A percentile compares a stretch with the other conserved stretches of the same genome.
Evolutionary conservation across 1,139 yeast genomes (phyloP).

Genomic region (Fermentozyma sake): DNA sequence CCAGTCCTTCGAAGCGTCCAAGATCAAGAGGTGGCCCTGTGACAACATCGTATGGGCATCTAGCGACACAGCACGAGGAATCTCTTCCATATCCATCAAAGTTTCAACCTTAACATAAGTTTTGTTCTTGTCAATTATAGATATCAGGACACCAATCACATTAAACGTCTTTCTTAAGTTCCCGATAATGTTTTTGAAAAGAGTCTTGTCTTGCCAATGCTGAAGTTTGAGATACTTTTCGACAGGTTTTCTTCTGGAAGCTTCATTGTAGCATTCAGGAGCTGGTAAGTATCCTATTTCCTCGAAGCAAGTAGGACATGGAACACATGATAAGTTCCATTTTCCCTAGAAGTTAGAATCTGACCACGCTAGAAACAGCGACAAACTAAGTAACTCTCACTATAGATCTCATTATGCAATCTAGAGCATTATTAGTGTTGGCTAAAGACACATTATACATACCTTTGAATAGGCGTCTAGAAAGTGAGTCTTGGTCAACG

Average conservation of each 20-base stretch:
- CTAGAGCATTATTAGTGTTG: too few species aligned
- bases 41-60: slow-evolving; percentile 69
- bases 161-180: slow-evolving; percentile 32
- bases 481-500: slow-evolving; percentile 55
- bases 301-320: slow-evolving; percentile 51
- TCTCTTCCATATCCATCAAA: slow-evolving; percentile 40
- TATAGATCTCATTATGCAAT: too few species aligned
- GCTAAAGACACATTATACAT: slow-evolving; percentile 14
- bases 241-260: slow-evolving; percentile 36
- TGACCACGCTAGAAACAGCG: too few species aligned
- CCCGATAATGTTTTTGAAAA: slow-evolving; percentile 37
- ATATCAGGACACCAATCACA: slow-evolving; percentile 52
- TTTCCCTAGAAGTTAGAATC: slow-evolving; percentile 32
- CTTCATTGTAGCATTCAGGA: slow-evolving; percentile 52
- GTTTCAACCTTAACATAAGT: slow-evolving; percentile 50
- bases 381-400: too few species aligned
- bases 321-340: slow-evolving; percentile 52
- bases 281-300: slow-evolving; percentile 51
- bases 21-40: slow-evolving; percentile 44
- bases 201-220: slow-evolving; percentile 47
- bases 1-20: slow-evolving; percentile 68
- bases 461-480: slow-evolving; percentile 53
- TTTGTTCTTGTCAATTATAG: slow-evolving; percentile 46
- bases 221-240: slow-evolving; percentile 34
- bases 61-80: slow-evolving; percentile 53